Base-by-base conservation (phyloP, 179 eudicot species). In the Silene coronaria region DNA sequence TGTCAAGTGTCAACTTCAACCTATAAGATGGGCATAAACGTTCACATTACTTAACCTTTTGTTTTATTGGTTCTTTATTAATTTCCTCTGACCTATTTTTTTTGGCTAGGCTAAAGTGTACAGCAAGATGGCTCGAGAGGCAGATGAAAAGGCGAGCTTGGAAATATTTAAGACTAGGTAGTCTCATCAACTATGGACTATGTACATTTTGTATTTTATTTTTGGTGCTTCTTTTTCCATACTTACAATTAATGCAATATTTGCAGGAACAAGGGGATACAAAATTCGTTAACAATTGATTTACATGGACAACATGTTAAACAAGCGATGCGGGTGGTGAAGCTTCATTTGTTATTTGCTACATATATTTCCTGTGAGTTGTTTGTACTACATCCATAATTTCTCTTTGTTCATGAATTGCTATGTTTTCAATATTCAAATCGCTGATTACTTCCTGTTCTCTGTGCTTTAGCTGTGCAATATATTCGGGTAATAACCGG, bases 281-380 rank as follows among this genome's bases (percentile, higher is more conserved):
- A 87, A 78, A 95, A 95, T 79, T 76, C 87, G 72, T 81, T 95
- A 65, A 90, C 99, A n/a, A 92, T 95, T 76, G 99, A 95, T 88
- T 88, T 95, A 81, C 99, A 95, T 72, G 99, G 99, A 61, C 99
- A 95, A 79, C 99, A 95, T 66, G 89, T 95, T 69, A 95, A 91
- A 84, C 96, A 85, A 78, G 99, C 95, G 22, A 85, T 90, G 86
- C 87, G 84, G 86, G 86, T 95, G 65, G 85, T 95, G 80, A 95
- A 95, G 86, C 91, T 92, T 83, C 99, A 95, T 86, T 90, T 95
- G 26, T 73, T 92, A 19, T 95, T 95, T 80, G 95, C 93, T 76
- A 93, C 97, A 76, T 89, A 76, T 84, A 91, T 85, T 70, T 88
- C 93, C 59, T 92, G 99, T 95, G 85, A 90, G 96, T 57, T 48